A percentile compares a stretch with the other conserved stretches of the same genome.
phyloP scores from a whole-genome alignment of 2,329 filamentous ascomycete species.

The Fusarium nodosum region DNA sequence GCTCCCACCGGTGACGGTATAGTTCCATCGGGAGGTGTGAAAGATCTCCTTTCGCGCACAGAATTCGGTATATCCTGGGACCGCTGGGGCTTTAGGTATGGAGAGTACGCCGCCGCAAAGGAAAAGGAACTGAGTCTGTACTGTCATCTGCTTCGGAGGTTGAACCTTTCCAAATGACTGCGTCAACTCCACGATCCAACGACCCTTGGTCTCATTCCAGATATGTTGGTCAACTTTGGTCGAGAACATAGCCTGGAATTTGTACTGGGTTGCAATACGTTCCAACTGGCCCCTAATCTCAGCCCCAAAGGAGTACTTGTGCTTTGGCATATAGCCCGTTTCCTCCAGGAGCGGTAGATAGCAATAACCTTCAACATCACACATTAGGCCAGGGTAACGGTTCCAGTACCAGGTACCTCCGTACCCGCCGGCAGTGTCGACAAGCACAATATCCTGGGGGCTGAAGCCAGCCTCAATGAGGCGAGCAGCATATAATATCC shows the following conservation, averaged over 20 bases:
- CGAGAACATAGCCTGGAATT: not conserved
- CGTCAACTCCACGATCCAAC: not conserved
- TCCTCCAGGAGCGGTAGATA: constrained; percentile 18
- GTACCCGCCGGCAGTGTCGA: constrained; percentile 9
- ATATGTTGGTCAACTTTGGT: not conserved
- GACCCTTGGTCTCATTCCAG: not conserved
- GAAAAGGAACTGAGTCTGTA: not conserved
- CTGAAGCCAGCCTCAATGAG: not conserved
- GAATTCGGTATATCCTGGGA: not conserved
- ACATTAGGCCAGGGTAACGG: constrained; percentile 20
- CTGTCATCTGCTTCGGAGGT: not conserved
- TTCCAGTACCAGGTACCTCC: constrained; percentile 31
- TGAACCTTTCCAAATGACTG: not conserved
- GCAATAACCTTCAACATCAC: constrained; percentile 21
- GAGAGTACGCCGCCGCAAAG: not conserved
- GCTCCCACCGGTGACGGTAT: not conserved
- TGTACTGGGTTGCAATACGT: not conserved
- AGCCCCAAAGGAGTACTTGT: not conserved
- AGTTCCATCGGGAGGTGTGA: constrained; percentile 1
- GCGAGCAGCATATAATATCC: not conserved
- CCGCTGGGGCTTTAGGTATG: not conserved
- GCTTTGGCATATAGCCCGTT: not conserved
- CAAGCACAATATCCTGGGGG: not conserved
- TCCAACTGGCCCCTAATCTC: not conserved
- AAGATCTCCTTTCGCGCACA: not conserved